These are phyloP conservation scores for Boechera stricta DNA, from an alignment of 345 rosid genomes.

Conservation along the genomic window DNA sequence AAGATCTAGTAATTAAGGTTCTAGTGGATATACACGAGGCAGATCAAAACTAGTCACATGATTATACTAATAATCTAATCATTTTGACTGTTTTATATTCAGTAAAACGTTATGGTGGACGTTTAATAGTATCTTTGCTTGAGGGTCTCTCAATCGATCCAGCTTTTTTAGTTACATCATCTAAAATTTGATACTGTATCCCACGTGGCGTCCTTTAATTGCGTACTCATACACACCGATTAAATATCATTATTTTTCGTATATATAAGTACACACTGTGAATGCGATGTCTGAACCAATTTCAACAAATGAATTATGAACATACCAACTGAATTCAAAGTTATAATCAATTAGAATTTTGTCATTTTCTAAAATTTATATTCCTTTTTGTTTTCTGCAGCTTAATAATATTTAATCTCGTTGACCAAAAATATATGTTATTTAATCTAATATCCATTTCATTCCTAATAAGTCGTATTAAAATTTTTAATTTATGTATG, in stretches of 20 bases:
- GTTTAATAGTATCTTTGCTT: slow-evolving; percentile 36
- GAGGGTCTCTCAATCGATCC: slow-evolving; percentile 35
- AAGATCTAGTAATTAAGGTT: slow-evolving; percentile 32
- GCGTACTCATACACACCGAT: slow-evolving; percentile 10
- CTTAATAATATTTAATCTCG: slow-evolving; percentile 13
- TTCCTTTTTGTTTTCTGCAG: slow-evolving; percentile 28
- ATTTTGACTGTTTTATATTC: slow-evolving; percentile 15
- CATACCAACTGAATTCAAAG: slow-evolving; percentile 39
- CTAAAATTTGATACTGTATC: slow-evolving; percentile 30
- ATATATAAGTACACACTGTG: slow-evolving; percentile 41
- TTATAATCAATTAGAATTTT: slow-evolving; percentile 3
- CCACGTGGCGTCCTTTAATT: slow-evolving; percentile 40
- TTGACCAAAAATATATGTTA: slow-evolving; percentile 15
- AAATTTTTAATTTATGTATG: too few species aligned
- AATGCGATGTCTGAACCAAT: slow-evolving; percentile 42
- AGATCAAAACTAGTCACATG: slow-evolving; percentile 16
- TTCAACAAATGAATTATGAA: slow-evolving; percentile 43
- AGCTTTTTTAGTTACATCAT: slow-evolving; percentile 32
- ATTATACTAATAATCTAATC: slow-evolving; percentile 30
- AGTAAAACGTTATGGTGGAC: slow-evolving; percentile 7
- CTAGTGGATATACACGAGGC: slow-evolving; percentile 30
- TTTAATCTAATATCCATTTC: not conserved
- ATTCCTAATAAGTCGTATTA: not conserved
- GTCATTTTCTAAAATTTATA: slow-evolving; percentile 25
- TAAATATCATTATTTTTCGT: slow-evolving; percentile 20